Evolutionary conservation across 441 rosid species (phyloP).

Genomic region (Manihot esculenta): DNA sequence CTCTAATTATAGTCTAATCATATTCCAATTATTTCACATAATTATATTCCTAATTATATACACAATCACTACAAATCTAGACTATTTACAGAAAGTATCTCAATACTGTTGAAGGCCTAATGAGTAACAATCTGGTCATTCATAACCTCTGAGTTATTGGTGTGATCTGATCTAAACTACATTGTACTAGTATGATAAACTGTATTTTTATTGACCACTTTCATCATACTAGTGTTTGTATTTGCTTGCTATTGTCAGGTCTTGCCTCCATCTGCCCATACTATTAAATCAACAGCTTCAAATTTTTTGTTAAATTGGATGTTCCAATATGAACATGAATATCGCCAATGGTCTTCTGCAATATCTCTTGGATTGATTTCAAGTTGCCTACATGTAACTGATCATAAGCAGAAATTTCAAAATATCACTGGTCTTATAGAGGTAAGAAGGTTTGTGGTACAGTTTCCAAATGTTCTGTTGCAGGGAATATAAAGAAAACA

Average conservation of each 20-base stretch:
- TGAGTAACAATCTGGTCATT: not conserved
- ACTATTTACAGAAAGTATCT: too few relatives aligned
- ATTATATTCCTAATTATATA: too few relatives aligned
- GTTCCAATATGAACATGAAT: slow-evolving; percentile 81
- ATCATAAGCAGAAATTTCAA: slow-evolving; percentile 74
- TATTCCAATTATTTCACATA: too few relatives aligned
- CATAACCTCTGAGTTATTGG: not conserved
- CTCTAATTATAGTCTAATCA: too few relatives aligned
- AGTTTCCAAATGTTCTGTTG: not conserved
- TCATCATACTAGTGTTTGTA: slow-evolving; percentile 14
- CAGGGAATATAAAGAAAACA: not conserved
- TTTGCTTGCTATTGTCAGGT: slow-evolving; percentile 49
- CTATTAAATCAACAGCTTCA: slow-evolving; percentile 69
- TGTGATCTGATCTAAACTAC: not conserved
- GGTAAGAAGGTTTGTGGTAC: slow-evolving; percentile 41
- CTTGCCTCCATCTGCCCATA: slow-evolving; percentile 84
- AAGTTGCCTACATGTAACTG: slow-evolving; percentile 73
- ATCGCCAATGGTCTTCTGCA: slow-evolving; percentile 96
- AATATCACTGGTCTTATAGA: slow-evolving; percentile 71
- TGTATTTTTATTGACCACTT: not conserved
- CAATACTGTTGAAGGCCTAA: not conserved
- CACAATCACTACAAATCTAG: too few relatives aligned
- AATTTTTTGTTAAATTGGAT: slow-evolving; percentile 80
- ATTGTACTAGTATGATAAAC: not conserved
- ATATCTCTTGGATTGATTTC: slow-evolving; percentile 87